Evolutionary conservation across 805 yeast genomes (phyloP).

Genomic region (Lipomyces orientalis): DNA sequence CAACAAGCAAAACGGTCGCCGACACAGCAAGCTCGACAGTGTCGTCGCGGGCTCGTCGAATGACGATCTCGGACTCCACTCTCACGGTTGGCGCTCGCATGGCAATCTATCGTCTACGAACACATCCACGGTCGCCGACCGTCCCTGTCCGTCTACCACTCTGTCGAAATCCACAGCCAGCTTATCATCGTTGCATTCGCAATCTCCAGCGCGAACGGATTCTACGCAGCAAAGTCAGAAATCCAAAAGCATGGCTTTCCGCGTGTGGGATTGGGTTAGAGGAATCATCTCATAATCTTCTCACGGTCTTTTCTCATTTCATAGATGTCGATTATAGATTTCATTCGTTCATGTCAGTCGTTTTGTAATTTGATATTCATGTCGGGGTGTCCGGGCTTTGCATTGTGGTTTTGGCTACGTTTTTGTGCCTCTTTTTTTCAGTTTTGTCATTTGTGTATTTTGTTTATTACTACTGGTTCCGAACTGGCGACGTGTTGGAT

Average conservation of each 20-base stretch:
- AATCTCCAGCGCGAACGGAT: slow-evolving; percentile 11
- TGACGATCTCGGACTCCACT: not conserved
- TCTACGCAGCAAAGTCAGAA: slow-evolving; percentile 6
- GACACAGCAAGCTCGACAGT: not conserved
- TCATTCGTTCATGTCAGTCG: not conserved
- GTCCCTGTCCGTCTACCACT: slow-evolving; percentile 20
- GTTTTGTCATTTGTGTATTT: not conserved
- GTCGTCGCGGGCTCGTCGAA: slow-evolving; percentile 14
- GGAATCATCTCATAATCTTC: slow-evolving; percentile 9
- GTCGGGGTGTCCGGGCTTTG: not conserved
- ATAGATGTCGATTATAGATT: not conserved
- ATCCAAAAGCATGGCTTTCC: slow-evolving; percentile 27
- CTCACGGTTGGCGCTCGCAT: slow-evolving; percentile 5
- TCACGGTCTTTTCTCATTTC: not conserved
- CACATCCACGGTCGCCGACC: slow-evolving; percentile 2
- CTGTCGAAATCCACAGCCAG: not conserved
- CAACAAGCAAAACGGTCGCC: not conserved
- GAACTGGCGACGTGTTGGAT: not conserved
- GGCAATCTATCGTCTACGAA: slow-evolving; percentile 6
- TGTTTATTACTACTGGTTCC: not conserved
- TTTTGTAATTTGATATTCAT: not conserved
- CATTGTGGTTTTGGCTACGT: not conserved
- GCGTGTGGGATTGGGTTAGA: slow-evolving; percentile 42
- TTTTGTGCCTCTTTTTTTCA: not conserved
- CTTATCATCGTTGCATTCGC: slow-evolving; percentile 7